These are phyloP conservation scores for Candida michaelii DNA, from an alignment of 805 yeast genomes.

Conservation along the genomic window DNA sequence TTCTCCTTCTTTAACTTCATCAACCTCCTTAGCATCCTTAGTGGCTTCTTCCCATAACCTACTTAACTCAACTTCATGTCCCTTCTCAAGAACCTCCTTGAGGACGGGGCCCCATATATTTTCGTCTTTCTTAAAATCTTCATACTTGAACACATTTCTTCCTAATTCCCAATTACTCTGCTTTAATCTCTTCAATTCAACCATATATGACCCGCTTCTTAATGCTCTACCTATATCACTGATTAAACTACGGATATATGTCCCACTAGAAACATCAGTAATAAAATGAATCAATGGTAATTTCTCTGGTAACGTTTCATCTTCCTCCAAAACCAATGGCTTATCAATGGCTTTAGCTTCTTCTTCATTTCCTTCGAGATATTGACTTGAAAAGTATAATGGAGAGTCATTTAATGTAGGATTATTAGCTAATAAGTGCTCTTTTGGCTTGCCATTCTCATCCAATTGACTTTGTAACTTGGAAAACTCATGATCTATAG, in stretches of 20 bases:
- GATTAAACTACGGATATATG: constrained; percentile 85
- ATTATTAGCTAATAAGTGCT: constrained; percentile 44
- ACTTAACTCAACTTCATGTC: constrained; percentile 24
- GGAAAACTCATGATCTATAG: constrained; percentile 55
- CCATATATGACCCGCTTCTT: constrained; percentile 86
- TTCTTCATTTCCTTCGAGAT: constrained; percentile 41
- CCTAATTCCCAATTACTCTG: constrained; percentile 87
- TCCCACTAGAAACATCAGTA: constrained; percentile 88
- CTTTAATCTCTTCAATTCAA: constrained; percentile 63
- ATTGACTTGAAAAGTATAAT: constrained; percentile 58
- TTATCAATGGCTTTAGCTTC: constrained; percentile 40
- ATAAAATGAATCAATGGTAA: constrained; percentile 73
- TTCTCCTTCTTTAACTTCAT: not conserved
- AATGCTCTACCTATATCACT: constrained; percentile 86
- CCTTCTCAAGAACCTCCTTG: constrained; percentile 48
- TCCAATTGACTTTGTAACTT: constrained; percentile 43
- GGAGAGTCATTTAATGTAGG: constrained; percentile 65
- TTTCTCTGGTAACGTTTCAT: constrained; percentile 41
- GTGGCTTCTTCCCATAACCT: not conserved
- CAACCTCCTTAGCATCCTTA: not conserved
- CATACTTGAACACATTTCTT: constrained; percentile 63
- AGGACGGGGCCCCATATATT: constrained; percentile 71
- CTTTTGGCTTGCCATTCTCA: constrained; percentile 47
- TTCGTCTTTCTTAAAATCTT: constrained; percentile 63
- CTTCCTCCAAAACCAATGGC: constrained; percentile 38